phyloP scores from a whole-genome alignment of 805 yeast species.

The Zygoascus bituminiphila region DNA sequence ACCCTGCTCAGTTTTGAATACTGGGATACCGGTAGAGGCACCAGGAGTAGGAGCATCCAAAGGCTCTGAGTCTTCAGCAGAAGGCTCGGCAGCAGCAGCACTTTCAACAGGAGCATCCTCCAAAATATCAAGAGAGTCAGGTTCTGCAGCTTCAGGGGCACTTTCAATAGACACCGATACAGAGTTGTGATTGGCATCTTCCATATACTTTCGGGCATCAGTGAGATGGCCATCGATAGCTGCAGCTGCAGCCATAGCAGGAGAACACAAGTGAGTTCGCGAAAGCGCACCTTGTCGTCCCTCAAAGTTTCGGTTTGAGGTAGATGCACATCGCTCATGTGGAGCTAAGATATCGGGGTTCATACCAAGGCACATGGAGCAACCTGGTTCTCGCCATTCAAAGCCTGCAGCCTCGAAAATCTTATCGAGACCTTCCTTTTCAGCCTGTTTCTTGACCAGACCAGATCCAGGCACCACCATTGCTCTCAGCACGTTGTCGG shows the following conservation, averaged over 20 bases:
- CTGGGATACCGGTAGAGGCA: conserved; percentile 54
- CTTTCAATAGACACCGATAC: neutral
- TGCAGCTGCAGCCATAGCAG: conserved; percentile 99
- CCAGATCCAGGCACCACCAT: conserved; percentile 98
- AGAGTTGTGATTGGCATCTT: conserved; percentile 14
- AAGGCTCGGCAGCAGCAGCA: conserved; percentile 38
- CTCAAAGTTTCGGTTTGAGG: conserved; percentile 97
- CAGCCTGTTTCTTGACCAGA: conserved; percentile 87
- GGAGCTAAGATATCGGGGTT: conserved; percentile 95
- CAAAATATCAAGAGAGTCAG: conserved; percentile 25
- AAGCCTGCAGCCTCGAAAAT: conserved; percentile 88
- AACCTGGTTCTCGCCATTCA: conserved; percentile 99
- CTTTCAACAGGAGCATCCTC: conserved; percentile 56
- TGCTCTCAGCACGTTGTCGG: conserved; percentile 64
- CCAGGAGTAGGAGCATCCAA: conserved; percentile 26
- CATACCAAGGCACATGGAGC: conserved; percentile 99
- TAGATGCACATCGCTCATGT: conserved; percentile 95
- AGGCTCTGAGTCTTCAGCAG: conserved; percentile 15
- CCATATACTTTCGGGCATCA: conserved; percentile 74
- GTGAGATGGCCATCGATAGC: conserved; percentile 84
- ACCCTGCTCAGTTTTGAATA: conserved; percentile 68
- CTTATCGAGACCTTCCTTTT: conserved; percentile 87
- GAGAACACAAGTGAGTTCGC: conserved; percentile 96
- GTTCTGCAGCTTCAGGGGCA: conserved; percentile 34
- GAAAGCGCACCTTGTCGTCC: conserved; percentile 98